Evolutionary conservation across 2,329 filamentous ascomycete species (phyloP).

Genomic region (Pseudogymnoascus sp.): DNA sequence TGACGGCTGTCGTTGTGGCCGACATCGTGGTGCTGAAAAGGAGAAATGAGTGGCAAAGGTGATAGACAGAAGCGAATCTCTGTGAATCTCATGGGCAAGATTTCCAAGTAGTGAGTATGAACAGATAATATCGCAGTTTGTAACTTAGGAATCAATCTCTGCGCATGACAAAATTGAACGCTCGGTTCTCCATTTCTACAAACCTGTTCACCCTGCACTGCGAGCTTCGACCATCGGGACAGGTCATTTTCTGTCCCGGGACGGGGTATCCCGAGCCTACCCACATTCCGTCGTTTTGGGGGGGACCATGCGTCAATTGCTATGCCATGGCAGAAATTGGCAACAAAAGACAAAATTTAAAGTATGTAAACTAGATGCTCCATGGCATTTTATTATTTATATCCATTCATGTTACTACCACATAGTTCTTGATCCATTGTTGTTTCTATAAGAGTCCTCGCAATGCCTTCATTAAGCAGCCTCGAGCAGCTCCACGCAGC

Average conservation of each 20-base stretch:
- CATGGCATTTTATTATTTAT: neutral
- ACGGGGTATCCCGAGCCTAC: neutral
- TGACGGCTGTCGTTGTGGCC: slow-evolving; percentile 4
- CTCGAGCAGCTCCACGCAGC: slow-evolving; percentile 27
- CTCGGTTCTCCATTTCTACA: neutral
- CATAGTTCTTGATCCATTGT: neutral
- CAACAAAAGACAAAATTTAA: neutral
- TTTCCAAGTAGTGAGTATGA: neutral
- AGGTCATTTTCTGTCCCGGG: neutral
- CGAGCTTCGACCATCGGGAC: neutral
- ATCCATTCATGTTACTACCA: neutral
- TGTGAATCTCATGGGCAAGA: neutral
- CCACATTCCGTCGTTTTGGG: neutral
- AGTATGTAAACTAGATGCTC: neutral
- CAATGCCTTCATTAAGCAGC: slow-evolving; percentile 12
- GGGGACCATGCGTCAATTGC: neutral
- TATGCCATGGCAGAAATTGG: neutral
- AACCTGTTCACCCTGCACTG: neutral
- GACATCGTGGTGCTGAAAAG: neutral
- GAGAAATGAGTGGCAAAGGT: neutral
- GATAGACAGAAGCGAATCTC: neutral
- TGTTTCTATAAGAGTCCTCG: neutral
- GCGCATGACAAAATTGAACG: neutral
- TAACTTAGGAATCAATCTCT: neutral
- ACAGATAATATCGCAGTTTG: neutral